Conservation (phyloP, 352 stramenopile species). For the Phytopythium chamaehyphon region DNA sequence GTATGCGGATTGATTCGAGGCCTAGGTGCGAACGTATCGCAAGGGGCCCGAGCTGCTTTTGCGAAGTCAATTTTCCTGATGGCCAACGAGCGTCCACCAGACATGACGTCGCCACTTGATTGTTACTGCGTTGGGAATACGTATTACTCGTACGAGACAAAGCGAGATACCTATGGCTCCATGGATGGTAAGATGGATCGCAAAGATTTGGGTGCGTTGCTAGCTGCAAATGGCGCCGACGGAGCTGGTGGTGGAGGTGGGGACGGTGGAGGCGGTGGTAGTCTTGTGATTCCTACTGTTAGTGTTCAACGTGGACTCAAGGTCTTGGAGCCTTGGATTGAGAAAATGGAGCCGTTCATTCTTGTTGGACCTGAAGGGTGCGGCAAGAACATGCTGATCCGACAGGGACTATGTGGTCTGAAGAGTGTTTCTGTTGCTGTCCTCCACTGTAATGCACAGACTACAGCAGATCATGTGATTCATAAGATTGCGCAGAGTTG, state of each 20-base stretch:
- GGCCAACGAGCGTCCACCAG: conserved; percentile 85
- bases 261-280: conserved; percentile 1
- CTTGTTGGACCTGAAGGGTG: conserved; percentile 92
- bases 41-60: conserved; percentile 72
- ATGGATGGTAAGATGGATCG: conserved; percentile 66
- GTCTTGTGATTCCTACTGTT: conserved; percentile 49
- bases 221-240: conserved; percentile 4
- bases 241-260: conserved; percentile 3
- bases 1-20: conserved; percentile 90
- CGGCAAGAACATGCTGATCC: conserved; percentile 94
- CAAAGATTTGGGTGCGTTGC: conserved; percentile 30
- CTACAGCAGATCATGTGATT: conserved; percentile 92
- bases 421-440: conserved; percentile 79
- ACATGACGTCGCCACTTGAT: conserved; percentile 84
- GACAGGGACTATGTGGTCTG: conserved; percentile 82
- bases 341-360: conserved; percentile 93
- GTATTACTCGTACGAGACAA: conserved; percentile 75
- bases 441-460: conserved; percentile 94
- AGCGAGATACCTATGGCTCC: conserved; percentile 69
- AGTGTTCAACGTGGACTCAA: conserved; percentile 87
- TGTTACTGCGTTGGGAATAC: conserved; percentile 78
- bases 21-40: conserved; percentile 89
- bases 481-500: conserved; percentile 94
- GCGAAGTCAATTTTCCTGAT: conserved; percentile 92
- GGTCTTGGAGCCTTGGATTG: conserved; percentile 89